Conservation (phyloP, 768 basidiomycete species). For the Gelatoporia subvermispora region DNA sequence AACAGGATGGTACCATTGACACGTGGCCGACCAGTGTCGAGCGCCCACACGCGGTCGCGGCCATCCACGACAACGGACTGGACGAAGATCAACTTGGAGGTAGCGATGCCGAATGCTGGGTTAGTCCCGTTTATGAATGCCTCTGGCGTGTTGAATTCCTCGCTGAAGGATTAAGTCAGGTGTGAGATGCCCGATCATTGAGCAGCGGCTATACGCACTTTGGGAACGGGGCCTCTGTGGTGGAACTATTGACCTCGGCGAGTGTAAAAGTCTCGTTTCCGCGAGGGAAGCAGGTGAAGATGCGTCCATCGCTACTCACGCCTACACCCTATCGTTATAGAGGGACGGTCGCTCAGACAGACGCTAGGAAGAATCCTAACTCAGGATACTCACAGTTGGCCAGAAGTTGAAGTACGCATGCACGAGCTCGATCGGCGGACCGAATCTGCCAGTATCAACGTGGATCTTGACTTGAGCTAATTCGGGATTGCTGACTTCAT, state of each 20-base stretch:
- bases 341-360: not conserved
- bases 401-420: slow-evolving; percentile 16
- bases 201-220: not conserved
- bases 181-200: not conserved
- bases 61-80: slow-evolving; percentile 22
- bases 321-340: slow-evolving; percentile 9
- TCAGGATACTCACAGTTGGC: slow-evolving; percentile 12
- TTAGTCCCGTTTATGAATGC: slow-evolving; percentile 14
- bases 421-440: slow-evolving; percentile 11
- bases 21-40: slow-evolving; percentile 20
- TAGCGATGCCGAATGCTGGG: slow-evolving; percentile 13
- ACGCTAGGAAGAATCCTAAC: no score
- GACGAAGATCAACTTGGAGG: slow-evolving; percentile 16
- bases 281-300: slow-evolving; percentile 15
- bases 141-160: slow-evolving; percentile 17
- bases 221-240: slow-evolving; percentile 14
- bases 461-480: slow-evolving; percentile 2
- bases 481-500: not conserved
- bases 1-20: slow-evolving; percentile 13
- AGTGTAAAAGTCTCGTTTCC: slow-evolving; percentile 16
- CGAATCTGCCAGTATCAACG: slow-evolving; percentile 13
- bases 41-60: slow-evolving; percentile 18
- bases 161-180: not conserved
- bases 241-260: slow-evolving; percentile 7
- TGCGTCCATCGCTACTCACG: slow-evolving; percentile 11